Evolutionary conservation across 495 filamentous ascomycete genomes (phyloP), one percentile per base, ranked within the genome.

Genomic region (Penicillium egyptiacum): DNA sequence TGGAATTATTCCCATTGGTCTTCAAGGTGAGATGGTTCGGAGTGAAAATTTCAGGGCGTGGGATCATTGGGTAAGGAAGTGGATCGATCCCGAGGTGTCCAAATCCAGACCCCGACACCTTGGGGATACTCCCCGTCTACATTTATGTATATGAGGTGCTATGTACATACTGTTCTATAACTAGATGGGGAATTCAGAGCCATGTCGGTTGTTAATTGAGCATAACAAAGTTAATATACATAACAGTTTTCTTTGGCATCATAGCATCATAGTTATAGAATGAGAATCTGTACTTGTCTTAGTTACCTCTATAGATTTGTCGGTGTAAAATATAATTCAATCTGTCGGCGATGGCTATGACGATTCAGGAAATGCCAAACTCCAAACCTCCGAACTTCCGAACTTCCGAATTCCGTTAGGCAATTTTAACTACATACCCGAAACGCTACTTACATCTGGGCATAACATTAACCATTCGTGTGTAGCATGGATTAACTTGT

Each of bases 1-100:
- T 22, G 62, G 55, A 61, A 55, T 55, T 2, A 26, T 35, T 58
- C 59, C 53, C 31, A 65, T 62, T 65, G 62, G 62, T 23, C 46
- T 53, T 50, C 9, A 23, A 42, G 25, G 12, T 26, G 12, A 14
- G 25, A 44, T 44, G n/a, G n/a, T 39, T 39, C 8, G 2, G 5
- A 16, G 6, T 9, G 35, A 39, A 54, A 54, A 45, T 26, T 30
- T 46, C 17, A 14, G n/a, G 10, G 40, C 8, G 2, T 5, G 23
- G n/a, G 40, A 12, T 45, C 12, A 54, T 54, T 54, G 52, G 51
- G 12, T 5, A 25, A 5, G n/a, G 20, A 40, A 46, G 52, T 54
- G 52, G 52, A 54, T 10, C 43, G 33, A 53, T 53, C 23, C 25
- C n/a, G n/a, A n/a, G n/a, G n/a, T n/a, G 51, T 25, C 2, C n/a